phyloP scores from a whole-genome alignment of 129 eudicot genomes.

The Helichrysum umbraculigerum region DNA sequence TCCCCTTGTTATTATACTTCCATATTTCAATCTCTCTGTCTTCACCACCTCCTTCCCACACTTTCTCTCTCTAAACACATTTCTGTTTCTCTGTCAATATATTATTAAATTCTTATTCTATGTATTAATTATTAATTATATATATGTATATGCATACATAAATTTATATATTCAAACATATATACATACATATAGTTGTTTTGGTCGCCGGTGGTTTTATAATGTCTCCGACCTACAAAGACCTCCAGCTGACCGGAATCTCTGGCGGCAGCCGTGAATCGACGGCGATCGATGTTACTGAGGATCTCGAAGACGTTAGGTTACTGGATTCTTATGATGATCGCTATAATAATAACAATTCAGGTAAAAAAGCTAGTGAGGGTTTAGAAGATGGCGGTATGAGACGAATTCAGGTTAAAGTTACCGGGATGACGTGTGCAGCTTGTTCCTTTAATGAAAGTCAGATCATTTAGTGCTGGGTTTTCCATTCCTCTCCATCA shows the following conservation, averaged over 20 bases:
- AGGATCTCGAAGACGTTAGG: slow-evolving; percentile 67
- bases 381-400: slow-evolving; percentile 31
- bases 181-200: slow-evolving; percentile 16
- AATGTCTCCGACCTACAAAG: slow-evolving; percentile 57
- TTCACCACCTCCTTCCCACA: slow-evolving; percentile 31
- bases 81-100: no score
- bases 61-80: slow-evolving; percentile 41
- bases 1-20: background rate
- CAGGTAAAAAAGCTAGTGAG: background rate
- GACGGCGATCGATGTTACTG: slow-evolving; percentile 30
- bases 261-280: slow-evolving; percentile 27
- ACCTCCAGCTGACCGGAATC: slow-evolving; percentile 58
- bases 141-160: background rate
- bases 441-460: no score
- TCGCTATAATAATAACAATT: slow-evolving; percentile 7
- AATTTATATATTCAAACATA: background rate
- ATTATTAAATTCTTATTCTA: background rate
- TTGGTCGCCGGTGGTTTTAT: slow-evolving; percentile 32
- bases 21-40: slow-evolving; percentile 28
- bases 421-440: slow-evolving; percentile 92
- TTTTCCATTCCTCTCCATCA: no score
- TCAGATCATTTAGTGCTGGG: no score
- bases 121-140: no score
- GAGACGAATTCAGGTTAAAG: slow-evolving; percentile 53
- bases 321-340: slow-evolving; percentile 62